These are phyloP conservation scores for Candida frijolesensis DNA, from an alignment of 1,139 yeast genomes.

Conservation along the genomic window DNA sequence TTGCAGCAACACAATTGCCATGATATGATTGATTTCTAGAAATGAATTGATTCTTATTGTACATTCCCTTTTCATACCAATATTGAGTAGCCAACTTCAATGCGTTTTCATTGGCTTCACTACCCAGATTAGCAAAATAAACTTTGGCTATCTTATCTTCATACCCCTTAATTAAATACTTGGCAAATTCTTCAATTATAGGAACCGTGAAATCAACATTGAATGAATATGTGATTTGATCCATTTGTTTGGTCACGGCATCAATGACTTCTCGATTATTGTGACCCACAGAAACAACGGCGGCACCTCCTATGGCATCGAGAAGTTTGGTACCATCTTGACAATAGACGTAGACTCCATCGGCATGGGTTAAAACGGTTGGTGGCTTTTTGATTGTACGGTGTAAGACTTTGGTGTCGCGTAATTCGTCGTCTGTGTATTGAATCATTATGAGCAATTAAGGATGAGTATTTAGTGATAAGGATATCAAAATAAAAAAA, in stretches of 20 bases:
- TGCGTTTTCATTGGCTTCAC: conserved; percentile 24
- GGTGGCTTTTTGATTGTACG: not conserved
- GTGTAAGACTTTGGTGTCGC: not conserved
- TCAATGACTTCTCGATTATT: conserved; percentile 27
- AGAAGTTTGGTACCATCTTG: not conserved
- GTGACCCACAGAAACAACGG: conserved; percentile 34
- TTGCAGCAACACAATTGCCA: conserved; percentile 22
- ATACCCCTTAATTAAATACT: conserved; percentile 7
- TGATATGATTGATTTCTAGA: conserved; percentile 23
- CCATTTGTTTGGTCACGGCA: conserved; percentile 21
- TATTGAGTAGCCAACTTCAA: conserved; percentile 22
- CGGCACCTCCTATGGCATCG: not conserved
- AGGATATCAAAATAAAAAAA: not conserved
- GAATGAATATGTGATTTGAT: conserved; percentile 15
- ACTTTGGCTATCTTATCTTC: conserved; percentile 14
- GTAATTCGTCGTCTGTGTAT: not conserved
- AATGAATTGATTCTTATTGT: conserved; percentile 18
- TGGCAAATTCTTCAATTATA: conserved; percentile 16
- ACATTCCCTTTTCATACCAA: conserved; percentile 20
- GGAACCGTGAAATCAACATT: conserved; percentile 13
- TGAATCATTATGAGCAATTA: not conserved
- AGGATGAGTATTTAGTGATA: too few species aligned
- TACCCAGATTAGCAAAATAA: conserved; percentile 17
- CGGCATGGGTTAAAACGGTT: not conserved
- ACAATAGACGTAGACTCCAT: not conserved